These are phyloP conservation scores for Zopfochytrium polystomum DNA, from an alignment of 371 early-diverging fungal genomes.

Conservation along the genomic window DNA sequence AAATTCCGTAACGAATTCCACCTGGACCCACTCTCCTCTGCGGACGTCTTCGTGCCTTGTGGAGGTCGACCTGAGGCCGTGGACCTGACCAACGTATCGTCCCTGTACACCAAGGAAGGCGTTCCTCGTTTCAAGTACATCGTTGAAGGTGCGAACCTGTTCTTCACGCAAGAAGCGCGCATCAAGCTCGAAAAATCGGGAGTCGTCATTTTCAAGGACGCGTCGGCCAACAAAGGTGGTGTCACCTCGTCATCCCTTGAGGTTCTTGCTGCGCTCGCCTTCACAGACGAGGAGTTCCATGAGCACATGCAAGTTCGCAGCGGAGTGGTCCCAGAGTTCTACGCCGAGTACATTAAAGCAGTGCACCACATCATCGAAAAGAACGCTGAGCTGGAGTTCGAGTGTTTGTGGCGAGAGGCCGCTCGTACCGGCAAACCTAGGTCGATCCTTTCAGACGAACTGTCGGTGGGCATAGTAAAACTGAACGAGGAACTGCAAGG, in stretches of 20 bases:
- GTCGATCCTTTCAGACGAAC: constrained; percentile 85
- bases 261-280: constrained; percentile 93
- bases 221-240: constrained; percentile 98
- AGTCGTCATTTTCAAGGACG: constrained; percentile 93
- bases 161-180: constrained; percentile 97
- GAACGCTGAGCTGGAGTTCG: constrained; percentile 93
- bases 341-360: constrained; percentile 83
- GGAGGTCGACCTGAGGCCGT: constrained; percentile 98
- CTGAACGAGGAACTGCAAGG: constrained; percentile 87
- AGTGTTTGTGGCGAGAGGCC: constrained; percentile 86
- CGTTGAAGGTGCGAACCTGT: constrained; percentile 97
- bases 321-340: constrained; percentile 61
- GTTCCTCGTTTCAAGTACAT: constrained; percentile 92
- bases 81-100: constrained; percentile 84
- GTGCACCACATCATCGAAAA: constrained; percentile 91
- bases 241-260: constrained; percentile 95
- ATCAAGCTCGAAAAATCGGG: constrained; percentile 92
- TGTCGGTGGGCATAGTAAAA: constrained; percentile 88
- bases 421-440: constrained; percentile 71
- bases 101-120: constrained; percentile 73
- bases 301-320: constrained; percentile 85
- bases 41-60: constrained; percentile 96
- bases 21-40: constrained; percentile 70
- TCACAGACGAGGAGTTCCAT: constrained; percentile 85
- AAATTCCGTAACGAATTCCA: constrained; percentile 96